phyloP scores from a whole-genome alignment of 345 rosid genomes.

The Psidium friedrichsthalianum region DNA sequence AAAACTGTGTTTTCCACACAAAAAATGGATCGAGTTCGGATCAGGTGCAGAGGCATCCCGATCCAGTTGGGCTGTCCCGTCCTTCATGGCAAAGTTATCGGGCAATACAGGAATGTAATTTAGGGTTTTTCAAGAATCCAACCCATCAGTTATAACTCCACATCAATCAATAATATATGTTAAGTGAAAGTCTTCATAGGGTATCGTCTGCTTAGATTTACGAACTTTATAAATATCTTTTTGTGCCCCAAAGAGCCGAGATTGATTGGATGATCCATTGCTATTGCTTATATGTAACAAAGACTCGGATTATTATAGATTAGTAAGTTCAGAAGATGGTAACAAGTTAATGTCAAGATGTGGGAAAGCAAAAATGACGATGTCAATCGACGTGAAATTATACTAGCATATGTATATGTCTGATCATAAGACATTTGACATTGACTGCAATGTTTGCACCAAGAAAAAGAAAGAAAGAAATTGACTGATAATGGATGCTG shows the following conservation, averaged over 20 bases:
- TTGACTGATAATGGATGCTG: background rate
- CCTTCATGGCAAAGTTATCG: background rate
- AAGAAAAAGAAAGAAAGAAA: background rate
- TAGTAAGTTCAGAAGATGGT: background rate
- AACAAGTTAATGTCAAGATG: background rate
- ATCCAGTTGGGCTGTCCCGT: background rate
- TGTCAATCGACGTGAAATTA: background rate
- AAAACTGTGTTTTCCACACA: background rate
- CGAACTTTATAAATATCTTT: background rate
- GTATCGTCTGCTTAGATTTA: background rate
- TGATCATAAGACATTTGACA: background rate
- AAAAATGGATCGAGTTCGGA: background rate
- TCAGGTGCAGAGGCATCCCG: background rate
- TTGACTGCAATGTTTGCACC: background rate
- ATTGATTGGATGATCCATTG: background rate
- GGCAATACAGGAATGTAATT: background rate
- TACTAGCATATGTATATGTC: background rate
- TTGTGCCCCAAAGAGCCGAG: background rate
- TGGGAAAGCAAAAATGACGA: background rate
- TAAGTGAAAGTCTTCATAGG: background rate
- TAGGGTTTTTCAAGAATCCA: background rate
- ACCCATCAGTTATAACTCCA: background rate
- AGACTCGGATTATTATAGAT: background rate
- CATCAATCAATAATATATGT: background rate
- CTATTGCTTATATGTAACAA: background rate